Evolutionary conservation across 805 yeast species (phyloP).

Genomic region (Wilhelminamyces savonicus): DNA sequence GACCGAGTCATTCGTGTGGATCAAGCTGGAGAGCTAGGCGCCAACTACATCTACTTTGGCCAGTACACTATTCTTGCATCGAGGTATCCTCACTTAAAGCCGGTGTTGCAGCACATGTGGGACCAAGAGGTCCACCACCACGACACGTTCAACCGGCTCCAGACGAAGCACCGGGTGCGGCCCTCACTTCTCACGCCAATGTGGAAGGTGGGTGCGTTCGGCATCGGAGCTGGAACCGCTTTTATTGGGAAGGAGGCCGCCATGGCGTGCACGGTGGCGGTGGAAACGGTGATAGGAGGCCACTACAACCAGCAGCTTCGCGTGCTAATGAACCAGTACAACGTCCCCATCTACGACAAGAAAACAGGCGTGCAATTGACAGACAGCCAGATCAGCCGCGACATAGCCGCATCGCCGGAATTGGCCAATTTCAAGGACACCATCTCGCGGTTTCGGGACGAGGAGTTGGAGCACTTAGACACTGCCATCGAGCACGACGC

Average conservation of each 20-base stretch:
- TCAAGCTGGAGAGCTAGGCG: slow-evolving; percentile 98
- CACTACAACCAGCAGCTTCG: slow-evolving; percentile 91
- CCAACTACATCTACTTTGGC: slow-evolving; percentile 87
- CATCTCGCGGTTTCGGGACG: slow-evolving; percentile 80
- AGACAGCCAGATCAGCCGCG: slow-evolving; percentile 14
- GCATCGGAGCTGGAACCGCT: slow-evolving; percentile 84
- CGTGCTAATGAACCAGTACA: slow-evolving; percentile 61
- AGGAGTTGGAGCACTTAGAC: slow-evolving; percentile 90
- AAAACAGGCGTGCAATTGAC: slow-evolving; percentile 23
- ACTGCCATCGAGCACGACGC: slow-evolving; percentile 93
- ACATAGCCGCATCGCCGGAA: slow-evolving; percentile 43
- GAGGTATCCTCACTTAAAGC: slow-evolving; percentile 69
- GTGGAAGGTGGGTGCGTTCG: slow-evolving; percentile 89
- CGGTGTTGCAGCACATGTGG: slow-evolving; percentile 92
- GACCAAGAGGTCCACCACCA: slow-evolving; percentile 94
- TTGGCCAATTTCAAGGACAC: slow-evolving; percentile 50
- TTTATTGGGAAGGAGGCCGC: slow-evolving; percentile 89
- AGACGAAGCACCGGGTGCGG: slow-evolving; percentile 71
- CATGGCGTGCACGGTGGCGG: slow-evolving; percentile 99
- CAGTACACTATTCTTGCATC: slow-evolving; percentile 72
- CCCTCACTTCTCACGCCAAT: slow-evolving; percentile 89
- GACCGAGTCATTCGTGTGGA: slow-evolving; percentile 83
- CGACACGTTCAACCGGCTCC: slow-evolving; percentile 73
- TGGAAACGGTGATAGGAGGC: slow-evolving; percentile 95
- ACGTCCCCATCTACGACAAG: slow-evolving; percentile 35